These are phyloP conservation scores for Peronospora belbahrii DNA, from an alignment of 352 stramenopile genomes.

Conservation along the genomic window DNA sequence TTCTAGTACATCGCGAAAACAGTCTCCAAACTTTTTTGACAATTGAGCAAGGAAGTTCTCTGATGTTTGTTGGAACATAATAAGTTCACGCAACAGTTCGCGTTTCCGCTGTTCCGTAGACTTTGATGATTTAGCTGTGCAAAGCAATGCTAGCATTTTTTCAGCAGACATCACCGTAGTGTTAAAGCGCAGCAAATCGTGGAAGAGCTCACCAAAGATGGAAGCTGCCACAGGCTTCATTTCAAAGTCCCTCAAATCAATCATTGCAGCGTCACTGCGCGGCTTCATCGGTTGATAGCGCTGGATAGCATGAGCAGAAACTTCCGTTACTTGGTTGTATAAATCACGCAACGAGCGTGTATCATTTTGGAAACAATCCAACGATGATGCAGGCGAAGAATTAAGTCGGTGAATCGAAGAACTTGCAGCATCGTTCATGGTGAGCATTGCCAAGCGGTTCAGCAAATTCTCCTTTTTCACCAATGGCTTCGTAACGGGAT, in stretches of 20 bases:
- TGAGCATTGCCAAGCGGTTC: constrained; percentile 69
- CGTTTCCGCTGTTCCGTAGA: constrained; percentile 41
- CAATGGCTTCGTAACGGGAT: constrained; percentile 91
- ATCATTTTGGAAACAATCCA: constrained; percentile 10
- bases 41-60: constrained; percentile 71
- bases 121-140: constrained; percentile 22
- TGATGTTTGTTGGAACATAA: constrained; percentile 87
- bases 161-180: constrained; percentile 57
- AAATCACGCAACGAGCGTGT: constrained; percentile 11
- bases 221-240: constrained; percentile 31
- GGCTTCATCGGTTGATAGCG: constrained; percentile 30
- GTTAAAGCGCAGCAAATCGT: constrained; percentile 63
- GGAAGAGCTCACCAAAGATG: constrained; percentile 71
- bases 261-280: constrained; percentile 1
- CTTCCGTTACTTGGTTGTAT: constrained; percentile 21
- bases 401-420: constrained; percentile 50
- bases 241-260: constrained; percentile 11
- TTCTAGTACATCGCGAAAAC: constrained; percentile 81
- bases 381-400: constrained; percentile 29
- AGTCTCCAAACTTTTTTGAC: constrained; percentile 55
- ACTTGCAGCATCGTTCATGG: constrained; percentile 52
- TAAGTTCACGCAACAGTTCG: constrained; percentile 71
- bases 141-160: constrained; percentile 50
- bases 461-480: constrained; percentile 92
- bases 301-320: constrained; percentile 40